These are phyloP conservation scores for Pichia sp. DNA, from an alignment of 1,139 yeast species.

Conservation along the genomic window DNA sequence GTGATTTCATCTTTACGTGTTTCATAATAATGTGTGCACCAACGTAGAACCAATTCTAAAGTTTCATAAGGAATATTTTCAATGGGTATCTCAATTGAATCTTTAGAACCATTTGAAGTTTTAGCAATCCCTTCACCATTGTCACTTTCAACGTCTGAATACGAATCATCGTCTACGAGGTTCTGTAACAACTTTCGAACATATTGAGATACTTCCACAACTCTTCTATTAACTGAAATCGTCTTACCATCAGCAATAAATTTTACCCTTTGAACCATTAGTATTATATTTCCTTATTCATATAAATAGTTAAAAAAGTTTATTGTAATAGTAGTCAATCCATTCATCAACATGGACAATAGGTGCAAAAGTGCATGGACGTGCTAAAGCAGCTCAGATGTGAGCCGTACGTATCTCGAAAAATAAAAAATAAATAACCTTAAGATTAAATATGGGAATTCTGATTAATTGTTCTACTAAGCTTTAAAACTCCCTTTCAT, in stretches of 20 bases:
- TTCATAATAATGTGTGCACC: conserved; percentile 77
- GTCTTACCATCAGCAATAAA: not conserved
- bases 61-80: conserved; percentile 78
- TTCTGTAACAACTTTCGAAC: not conserved
- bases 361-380: too few relatives aligned
- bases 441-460: too few relatives aligned
- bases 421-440: too few relatives aligned
- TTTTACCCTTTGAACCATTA: not conserved
- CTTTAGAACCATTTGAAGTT: conserved; percentile 36
- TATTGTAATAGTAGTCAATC: not conserved
- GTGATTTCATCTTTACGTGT: conserved; percentile 37
- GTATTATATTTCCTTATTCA: not conserved
- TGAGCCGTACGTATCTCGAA: too few relatives aligned
- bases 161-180: conserved; percentile 14
- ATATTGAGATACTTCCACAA: not conserved
- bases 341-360: too few relatives aligned
- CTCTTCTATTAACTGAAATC: not conserved
- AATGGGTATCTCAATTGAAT: conserved; percentile 70
- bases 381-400: too few relatives aligned
- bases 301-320: conserved; percentile 22
- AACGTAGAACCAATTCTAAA: conserved; percentile 79
- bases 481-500: too few relatives aligned
- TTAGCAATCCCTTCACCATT: conserved; percentile 17
- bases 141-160: conserved; percentile 26
- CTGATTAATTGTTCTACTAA: too few relatives aligned